These are phyloP conservation scores for Areca catechu DNA, from an alignment of 176 grass and related monocot genomes.

Conservation along the genomic window DNA sequence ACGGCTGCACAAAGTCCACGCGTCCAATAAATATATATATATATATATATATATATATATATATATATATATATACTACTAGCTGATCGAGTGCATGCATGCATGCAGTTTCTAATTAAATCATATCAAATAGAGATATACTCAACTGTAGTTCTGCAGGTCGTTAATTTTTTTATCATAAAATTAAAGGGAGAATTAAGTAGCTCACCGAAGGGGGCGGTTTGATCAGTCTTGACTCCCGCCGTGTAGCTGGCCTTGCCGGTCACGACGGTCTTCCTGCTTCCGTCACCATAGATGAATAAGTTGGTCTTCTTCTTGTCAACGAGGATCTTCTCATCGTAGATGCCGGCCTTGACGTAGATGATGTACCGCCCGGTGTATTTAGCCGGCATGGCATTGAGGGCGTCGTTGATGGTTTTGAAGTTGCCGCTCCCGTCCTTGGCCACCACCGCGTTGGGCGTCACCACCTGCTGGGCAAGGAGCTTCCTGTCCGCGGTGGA, in stretches of 20 bases:
- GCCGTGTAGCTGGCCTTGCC: slow-evolving; percentile 32
- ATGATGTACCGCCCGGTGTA: slow-evolving; percentile 46
- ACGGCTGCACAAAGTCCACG: slow-evolving; percentile 25
- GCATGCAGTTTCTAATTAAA: no score
- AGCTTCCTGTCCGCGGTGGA: slow-evolving; percentile 45
- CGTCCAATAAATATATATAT: no score
- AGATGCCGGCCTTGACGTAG: slow-evolving; percentile 84
- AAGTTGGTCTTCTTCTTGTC: slow-evolving; percentile 38
- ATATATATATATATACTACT: no score
- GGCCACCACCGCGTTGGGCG: slow-evolving; percentile 63
- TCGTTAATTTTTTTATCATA: no score
- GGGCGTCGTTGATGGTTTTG: slow-evolving; percentile 69
- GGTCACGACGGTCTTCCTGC: not conserved
- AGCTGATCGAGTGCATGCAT: no score
- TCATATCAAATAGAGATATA: no score
- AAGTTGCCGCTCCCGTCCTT: slow-evolving; percentile 78
- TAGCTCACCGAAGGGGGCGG: slow-evolving; percentile 57
- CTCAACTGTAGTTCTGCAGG: no score
- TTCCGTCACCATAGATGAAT: slow-evolving; percentile 64
- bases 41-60: no score
- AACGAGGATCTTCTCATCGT: slow-evolving; percentile 65
- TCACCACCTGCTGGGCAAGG: slow-evolving; percentile 23
- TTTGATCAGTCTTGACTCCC: slow-evolving; percentile 45
- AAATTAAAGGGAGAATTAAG: not conserved
- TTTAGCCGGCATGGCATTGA: slow-evolving; percentile 37